A percentile compares a stretch with the other conserved stretches of the same genome.
Evolutionary conservation across 2,329 filamentous ascomycete species (phyloP).

Genomic region (Purpureocillium lavendulum): DNA sequence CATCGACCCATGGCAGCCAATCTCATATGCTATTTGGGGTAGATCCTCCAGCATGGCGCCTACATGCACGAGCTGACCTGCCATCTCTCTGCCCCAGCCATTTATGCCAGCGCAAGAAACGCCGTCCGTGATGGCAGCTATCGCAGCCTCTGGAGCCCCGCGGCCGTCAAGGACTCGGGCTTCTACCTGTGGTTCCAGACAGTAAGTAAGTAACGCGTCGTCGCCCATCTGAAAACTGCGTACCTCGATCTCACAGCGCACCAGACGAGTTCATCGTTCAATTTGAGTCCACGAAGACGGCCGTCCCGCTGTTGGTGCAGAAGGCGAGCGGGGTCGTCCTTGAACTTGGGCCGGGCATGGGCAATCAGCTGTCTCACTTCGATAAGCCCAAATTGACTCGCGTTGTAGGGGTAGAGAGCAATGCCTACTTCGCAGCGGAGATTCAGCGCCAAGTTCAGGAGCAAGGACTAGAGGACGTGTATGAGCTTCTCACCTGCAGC

Average conservation of each 20-base stretch:
- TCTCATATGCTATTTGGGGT: no score
- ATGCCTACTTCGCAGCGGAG: conserved; percentile 19
- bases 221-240: no score
- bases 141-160: no score
- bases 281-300: neutral
- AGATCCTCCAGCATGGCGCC: no score
- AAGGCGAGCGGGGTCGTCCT: conserved; percentile 25
- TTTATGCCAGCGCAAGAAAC: no score
- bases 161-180: no score
- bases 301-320: neutral
- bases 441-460: conserved; percentile 22
- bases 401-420: conserved; percentile 33
- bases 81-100: no score
- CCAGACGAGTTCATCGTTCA: neutral
- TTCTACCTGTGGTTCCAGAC: no score
- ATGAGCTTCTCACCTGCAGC: conserved; percentile 27
- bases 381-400: conserved; percentile 19
- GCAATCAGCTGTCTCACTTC: conserved; percentile 32
- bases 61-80: no score
- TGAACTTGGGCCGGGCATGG: conserved; percentile 34
- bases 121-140: no score
- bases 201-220: no score
- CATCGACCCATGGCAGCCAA: no score
- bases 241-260: neutral
- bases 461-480: conserved; percentile 21